These are phyloP conservation scores for Tolypocladium sp. DNA, from an alignment of 2,329 filamentous ascomycete species.

Conservation along the genomic window DNA sequence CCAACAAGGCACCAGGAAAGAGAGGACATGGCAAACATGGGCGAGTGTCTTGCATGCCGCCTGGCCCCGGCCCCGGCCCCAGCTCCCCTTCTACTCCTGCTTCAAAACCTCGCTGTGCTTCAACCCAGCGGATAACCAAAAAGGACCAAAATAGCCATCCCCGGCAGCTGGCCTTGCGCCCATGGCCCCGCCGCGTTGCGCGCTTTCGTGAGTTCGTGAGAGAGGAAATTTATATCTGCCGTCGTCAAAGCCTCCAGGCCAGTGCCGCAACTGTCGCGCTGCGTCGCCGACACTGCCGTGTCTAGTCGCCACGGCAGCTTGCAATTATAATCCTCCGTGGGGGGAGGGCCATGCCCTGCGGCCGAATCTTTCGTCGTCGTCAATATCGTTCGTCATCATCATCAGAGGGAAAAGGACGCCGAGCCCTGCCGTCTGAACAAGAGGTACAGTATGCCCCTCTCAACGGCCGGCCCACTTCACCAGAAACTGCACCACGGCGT, in stretches of 20 bases:
- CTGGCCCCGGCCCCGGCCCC: slow-evolving; percentile 1
- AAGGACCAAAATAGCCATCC: background rate
- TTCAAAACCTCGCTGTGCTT: slow-evolving; percentile 5
- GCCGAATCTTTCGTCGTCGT: slow-evolving; percentile 2
- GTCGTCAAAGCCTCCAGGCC: slow-evolving; percentile 6
- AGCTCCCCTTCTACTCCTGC: slow-evolving; percentile 2
- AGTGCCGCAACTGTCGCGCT: background rate
- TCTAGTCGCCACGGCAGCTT: background rate
- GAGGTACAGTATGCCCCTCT: slow-evolving; percentile 13
- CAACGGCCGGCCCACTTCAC: slow-evolving; percentile 78
- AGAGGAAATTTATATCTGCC: slow-evolving; percentile 22
- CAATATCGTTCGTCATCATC: slow-evolving; percentile 5
- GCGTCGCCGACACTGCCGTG: background rate
- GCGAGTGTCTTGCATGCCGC: slow-evolving; percentile 3
- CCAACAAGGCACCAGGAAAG: background rate
- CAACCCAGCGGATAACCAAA: slow-evolving; percentile 1
- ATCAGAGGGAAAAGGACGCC: slow-evolving; percentile 1
- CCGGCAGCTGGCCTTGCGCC: background rate
- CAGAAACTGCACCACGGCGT: slow-evolving; percentile 93
- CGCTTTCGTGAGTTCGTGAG: slow-evolving; percentile 23
- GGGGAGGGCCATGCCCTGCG: background rate
- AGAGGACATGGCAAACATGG: background rate
- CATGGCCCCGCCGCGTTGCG: slow-evolving; percentile 1
- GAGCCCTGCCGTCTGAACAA: background rate
- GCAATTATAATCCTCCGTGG: background rate